A percentile compares a stretch with the other conserved stretches of the same genome.
These are phyloP conservation scores for Raddia distichophylla DNA, from an alignment of 176 grass and related monocot genomes.

Conservation along the genomic window DNA sequence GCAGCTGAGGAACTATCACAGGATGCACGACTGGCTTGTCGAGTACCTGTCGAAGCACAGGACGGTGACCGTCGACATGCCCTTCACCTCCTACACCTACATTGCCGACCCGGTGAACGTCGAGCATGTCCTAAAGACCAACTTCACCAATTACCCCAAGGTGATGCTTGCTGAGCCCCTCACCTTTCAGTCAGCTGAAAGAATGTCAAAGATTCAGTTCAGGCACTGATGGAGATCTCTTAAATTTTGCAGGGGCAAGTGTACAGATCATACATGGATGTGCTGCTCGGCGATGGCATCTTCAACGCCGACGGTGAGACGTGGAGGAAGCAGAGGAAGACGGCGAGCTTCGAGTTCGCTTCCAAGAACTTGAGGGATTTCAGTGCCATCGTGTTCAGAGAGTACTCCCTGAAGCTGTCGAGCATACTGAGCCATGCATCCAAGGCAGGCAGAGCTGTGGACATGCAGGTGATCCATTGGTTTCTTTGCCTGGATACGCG, in stretches of 20 bases:
- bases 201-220: background rate
- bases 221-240: slow-evolving; percentile 12
- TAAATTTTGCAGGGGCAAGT: slow-evolving; percentile 57
- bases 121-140: slow-evolving; percentile 90
- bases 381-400: slow-evolving; percentile 83
- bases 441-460: slow-evolving; percentile 44
- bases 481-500: background rate
- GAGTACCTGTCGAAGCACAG: slow-evolving; percentile 60
- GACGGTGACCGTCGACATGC: slow-evolving; percentile 81
- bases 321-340: slow-evolving; percentile 94
- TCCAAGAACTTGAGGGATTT: slow-evolving; percentile 94
- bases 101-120: slow-evolving; percentile 86
- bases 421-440: slow-evolving; percentile 68
- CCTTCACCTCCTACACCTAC: slow-evolving; percentile 91
- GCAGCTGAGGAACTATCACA: slow-evolving; percentile 84
- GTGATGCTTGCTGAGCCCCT: slow-evolving; percentile 31
- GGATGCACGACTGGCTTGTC: slow-evolving; percentile 94
- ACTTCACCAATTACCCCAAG: slow-evolving; percentile 97
- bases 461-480: slow-evolving; percentile 70
- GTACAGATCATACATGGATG: slow-evolving; percentile 89
- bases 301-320: slow-evolving; percentile 92
- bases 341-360: slow-evolving; percentile 91
- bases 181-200: background rate
- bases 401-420: slow-evolving; percentile 83
- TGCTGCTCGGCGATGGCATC: slow-evolving; percentile 89